Percentiles rank a stretch among this genome's conserved stretches.
These are phyloP conservation scores for Penicillium manginii DNA, from an alignment of 495 filamentous ascomycete species.

Conservation along the genomic window DNA sequence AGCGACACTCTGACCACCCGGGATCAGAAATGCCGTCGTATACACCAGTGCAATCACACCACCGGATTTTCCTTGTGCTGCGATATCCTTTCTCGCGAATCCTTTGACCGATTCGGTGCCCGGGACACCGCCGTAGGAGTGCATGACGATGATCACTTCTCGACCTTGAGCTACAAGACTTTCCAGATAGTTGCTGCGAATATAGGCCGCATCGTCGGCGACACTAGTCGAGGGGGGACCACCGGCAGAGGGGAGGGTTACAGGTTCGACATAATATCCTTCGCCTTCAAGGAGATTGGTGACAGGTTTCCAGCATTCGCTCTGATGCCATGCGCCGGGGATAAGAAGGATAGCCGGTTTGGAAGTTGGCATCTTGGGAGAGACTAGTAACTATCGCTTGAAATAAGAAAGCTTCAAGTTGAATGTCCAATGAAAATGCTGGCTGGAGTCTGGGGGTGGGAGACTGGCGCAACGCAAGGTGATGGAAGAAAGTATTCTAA, in stretches of 20 bases:
- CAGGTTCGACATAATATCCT: slow-evolving; percentile 23
- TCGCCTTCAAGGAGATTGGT: slow-evolving; percentile 22
- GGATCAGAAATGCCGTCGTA: slow-evolving; percentile 11
- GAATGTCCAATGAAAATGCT: background rate
- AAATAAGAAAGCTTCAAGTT: no score
- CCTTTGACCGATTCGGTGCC: slow-evolving; percentile 39
- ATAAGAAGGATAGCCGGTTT: slow-evolving; percentile 44
- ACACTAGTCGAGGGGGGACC: slow-evolving; percentile 12
- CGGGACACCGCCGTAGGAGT: slow-evolving; percentile 42
- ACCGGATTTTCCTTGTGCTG: slow-evolving; percentile 17
- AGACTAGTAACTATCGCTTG: background rate
- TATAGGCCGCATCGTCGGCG: slow-evolving; percentile 20
- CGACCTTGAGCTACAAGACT: slow-evolving; percentile 36
- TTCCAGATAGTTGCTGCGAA: slow-evolving; percentile 23
- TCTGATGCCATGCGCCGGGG: slow-evolving; percentile 42
- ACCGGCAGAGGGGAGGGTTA: slow-evolving; percentile 18
- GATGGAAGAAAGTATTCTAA: background rate
- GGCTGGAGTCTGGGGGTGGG: background rate
- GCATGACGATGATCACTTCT: slow-evolving; percentile 37
- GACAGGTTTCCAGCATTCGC: slow-evolving; percentile 32
- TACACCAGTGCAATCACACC: slow-evolving; percentile 20
- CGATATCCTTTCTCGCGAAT: slow-evolving; percentile 22
- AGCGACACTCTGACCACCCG: background rate
- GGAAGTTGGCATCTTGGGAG: slow-evolving; percentile 5
- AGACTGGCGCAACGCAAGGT: background rate